A percentile compares a stretch with the other conserved stretches of the same genome.
phyloP scores from a whole-genome alignment of 352 stramenopile species.

The Stephanocyclus meneghinianus region DNA sequence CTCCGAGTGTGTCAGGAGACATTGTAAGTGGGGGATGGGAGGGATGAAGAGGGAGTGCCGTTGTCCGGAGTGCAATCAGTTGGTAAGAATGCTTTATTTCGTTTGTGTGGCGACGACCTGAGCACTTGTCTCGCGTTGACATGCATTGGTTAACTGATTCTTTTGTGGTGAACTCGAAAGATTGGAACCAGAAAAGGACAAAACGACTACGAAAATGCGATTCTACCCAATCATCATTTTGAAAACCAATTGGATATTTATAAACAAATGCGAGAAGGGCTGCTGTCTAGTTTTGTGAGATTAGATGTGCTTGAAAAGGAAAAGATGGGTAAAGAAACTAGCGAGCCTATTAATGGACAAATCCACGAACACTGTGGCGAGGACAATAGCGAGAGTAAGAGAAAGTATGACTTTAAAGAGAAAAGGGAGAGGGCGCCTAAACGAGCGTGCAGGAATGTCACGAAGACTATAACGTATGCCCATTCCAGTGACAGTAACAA shows the following conservation, averaged over 20 bases:
- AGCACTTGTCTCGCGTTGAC: neutral
- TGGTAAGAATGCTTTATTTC: neutral
- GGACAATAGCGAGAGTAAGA: neutral
- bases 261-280: slow-evolving; percentile 13
- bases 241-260: slow-evolving; percentile 31
- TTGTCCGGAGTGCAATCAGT: slow-evolving; percentile 17
- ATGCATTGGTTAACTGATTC: neutral
- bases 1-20: slow-evolving; percentile 31
- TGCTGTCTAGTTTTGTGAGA: slow-evolving; percentile 21
- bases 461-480: slow-evolving; percentile 4
- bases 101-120: neutral
- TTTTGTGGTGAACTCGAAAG: neutral
- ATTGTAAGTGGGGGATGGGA: slow-evolving; percentile 15
- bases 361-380: neutral
- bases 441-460: slow-evolving; percentile 7
- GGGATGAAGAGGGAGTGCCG: slow-evolving; percentile 18
- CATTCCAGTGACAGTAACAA: slow-evolving; percentile 21
- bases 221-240: slow-evolving; percentile 26
- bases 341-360: neutral
- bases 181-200: slow-evolving; percentile 6
- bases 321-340: neutral
- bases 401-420: neutral
- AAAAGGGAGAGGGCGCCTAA: neutral
- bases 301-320: slow-evolving; percentile 28
- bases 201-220: slow-evolving; percentile 22